Conservation (phyloP, 2,329 filamentous ascomycete genomes). For the Cryphonectria nitschkei region DNA sequence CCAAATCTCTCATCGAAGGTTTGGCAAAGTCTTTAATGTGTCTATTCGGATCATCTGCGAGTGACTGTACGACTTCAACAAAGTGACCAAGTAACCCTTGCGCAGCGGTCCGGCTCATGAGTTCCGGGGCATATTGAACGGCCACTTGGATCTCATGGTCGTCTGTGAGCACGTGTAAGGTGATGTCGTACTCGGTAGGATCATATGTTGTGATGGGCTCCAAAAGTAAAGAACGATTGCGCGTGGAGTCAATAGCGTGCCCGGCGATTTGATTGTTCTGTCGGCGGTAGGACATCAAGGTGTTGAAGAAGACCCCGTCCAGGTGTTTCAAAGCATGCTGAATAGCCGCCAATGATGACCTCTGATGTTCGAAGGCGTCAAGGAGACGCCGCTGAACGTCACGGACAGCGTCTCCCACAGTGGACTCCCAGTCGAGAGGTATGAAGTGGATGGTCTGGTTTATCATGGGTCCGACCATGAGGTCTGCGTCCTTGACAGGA, state of each 20-base stretch:
- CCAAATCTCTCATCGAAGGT: not conserved
- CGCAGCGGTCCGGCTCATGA: not conserved
- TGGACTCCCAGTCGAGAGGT: not conserved
- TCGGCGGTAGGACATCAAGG: not conserved
- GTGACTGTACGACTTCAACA: not conserved
- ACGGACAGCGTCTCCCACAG: constrained; percentile 3
- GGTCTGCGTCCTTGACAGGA: constrained; percentile 31
- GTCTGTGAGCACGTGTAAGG: constrained; percentile 12
- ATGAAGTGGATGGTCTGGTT: constrained; percentile 11
- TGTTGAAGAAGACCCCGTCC: not conserved
- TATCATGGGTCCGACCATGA: constrained; percentile 32
- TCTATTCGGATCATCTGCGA: not conserved
- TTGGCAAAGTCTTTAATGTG: not conserved
- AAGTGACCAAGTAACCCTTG: not conserved
- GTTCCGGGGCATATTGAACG: constrained; percentile 7
- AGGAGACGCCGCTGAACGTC: constrained; percentile 13
- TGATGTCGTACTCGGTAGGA: constrained; percentile 14
- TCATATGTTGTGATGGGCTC: constrained; percentile 11
- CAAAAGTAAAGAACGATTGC: not conserved
- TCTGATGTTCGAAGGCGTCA: constrained; percentile 12
- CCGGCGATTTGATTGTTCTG: not conserved
- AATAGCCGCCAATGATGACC: constrained; percentile 10
- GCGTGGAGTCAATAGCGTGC: no score
- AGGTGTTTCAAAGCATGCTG: constrained; percentile 11
- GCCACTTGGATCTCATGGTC: constrained; percentile 4